phyloP scores from a whole-genome alignment of 2,329 filamentous ascomycete genomes.

The Colletotrichum theobromicola region DNA sequence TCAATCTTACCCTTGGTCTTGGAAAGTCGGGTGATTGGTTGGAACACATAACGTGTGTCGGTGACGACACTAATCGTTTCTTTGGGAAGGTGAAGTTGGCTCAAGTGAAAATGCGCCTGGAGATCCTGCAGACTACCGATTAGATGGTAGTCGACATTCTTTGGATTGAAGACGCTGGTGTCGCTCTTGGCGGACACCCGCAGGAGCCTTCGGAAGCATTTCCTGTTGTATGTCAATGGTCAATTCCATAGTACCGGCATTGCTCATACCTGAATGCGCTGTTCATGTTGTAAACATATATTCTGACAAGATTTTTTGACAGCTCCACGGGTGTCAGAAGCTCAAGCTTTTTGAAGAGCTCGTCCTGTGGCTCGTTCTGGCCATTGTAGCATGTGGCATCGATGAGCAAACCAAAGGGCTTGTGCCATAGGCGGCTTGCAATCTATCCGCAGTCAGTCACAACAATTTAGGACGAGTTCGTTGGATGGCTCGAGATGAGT shows the following conservation, averaged over 20 bases:
- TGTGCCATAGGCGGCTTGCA: slow-evolving; percentile 72
- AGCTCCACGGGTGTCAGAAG: slow-evolving; percentile 67
- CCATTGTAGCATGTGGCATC: slow-evolving; percentile 75
- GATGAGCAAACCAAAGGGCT: slow-evolving; percentile 70
- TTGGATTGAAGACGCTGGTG: slow-evolving; percentile 67
- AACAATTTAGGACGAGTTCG: background rate
- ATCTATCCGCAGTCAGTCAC: slow-evolving; percentile 49
- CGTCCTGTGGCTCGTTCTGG: slow-evolving; percentile 70
- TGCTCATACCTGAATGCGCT: slow-evolving; percentile 63
- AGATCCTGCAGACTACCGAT: slow-evolving; percentile 70
- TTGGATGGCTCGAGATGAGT: background rate
- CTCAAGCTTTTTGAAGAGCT: slow-evolving; percentile 68
- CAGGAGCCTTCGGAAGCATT: slow-evolving; percentile 69
- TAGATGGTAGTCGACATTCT: slow-evolving; percentile 70
- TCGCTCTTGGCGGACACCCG: slow-evolving; percentile 67
- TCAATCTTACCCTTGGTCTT: slow-evolving; percentile 75
- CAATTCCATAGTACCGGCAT: background rate
- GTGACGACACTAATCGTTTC: slow-evolving; percentile 73
- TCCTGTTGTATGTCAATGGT: slow-evolving; percentile 39
- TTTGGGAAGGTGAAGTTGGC: slow-evolving; percentile 69
- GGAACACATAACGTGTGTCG: slow-evolving; percentile 69
- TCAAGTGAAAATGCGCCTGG: slow-evolving; percentile 70
- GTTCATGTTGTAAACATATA: slow-evolving; percentile 79
- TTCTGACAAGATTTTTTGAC: slow-evolving; percentile 60
- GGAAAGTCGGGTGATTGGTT: slow-evolving; percentile 68